These are phyloP conservation scores for Penicillium dipodomyicola DNA, from an alignment of 495 filamentous ascomycete genomes.

Conservation along the genomic window DNA sequence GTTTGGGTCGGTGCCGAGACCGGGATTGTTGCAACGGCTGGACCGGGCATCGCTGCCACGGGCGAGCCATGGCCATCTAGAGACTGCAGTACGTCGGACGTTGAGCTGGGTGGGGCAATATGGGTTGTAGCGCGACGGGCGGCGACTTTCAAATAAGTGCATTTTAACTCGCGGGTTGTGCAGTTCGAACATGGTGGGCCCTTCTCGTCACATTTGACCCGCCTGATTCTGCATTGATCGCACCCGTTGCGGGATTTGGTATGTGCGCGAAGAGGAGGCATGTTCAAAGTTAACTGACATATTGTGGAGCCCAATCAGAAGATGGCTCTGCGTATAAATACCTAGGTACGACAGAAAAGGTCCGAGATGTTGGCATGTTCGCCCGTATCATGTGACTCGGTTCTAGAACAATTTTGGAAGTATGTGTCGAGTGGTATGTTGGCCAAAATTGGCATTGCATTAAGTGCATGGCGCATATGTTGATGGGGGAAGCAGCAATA, in stretches of 20 bases:
- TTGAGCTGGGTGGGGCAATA: conserved; percentile 1
- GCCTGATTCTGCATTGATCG: conserved; percentile 52
- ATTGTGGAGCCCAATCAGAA: neutral
- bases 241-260: conserved; percentile 58
- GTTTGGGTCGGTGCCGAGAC: neutral
- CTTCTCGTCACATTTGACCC: conserved; percentile 49
- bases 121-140: conserved; percentile 1
- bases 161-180: conserved; percentile 29
- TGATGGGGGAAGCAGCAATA: neutral
- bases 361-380: neutral
- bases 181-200: conserved; percentile 40
- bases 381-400: conserved; percentile 8
- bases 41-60: neutral
- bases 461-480: neutral
- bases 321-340: too few relatives aligned
- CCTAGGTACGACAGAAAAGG: neutral
- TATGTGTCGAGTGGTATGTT: neutral
- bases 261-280: conserved; percentile 41
- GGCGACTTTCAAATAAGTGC: conserved; percentile 31
- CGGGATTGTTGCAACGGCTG: neutral
- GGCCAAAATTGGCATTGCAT: neutral
- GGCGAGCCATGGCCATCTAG: neutral
- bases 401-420: neutral
- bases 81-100: neutral
- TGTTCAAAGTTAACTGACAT: conserved; percentile 10